These are phyloP conservation scores for Triadica sebifera DNA, from an alignment of 345 rosid species.

Conservation along the genomic window DNA sequence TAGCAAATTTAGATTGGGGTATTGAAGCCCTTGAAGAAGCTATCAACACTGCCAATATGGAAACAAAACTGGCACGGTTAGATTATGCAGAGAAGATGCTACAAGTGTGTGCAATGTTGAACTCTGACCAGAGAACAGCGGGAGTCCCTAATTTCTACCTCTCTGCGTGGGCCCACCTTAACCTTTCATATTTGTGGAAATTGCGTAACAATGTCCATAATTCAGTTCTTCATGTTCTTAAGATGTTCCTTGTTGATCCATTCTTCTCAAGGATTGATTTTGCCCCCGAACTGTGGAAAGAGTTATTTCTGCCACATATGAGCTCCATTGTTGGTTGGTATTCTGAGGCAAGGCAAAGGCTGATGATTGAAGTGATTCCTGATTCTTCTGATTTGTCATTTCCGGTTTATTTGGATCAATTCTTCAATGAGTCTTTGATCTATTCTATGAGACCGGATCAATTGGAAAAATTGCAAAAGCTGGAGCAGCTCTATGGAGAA, in stretches of 20 bases:
- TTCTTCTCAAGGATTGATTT: conserved; percentile 64
- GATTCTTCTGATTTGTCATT: conserved; percentile 56
- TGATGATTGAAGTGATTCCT: conserved; percentile 55
- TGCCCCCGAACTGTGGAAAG: conserved; percentile 65
- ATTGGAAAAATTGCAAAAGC: conserved; percentile 46
- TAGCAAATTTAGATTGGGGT: conserved; percentile 67
- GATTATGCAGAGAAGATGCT: conserved; percentile 69
- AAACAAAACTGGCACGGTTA: conserved; percentile 54
- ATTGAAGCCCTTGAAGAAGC: conserved; percentile 75
- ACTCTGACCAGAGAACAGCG: conserved; percentile 51
- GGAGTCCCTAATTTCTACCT: conserved; percentile 71
- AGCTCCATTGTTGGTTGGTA: conserved; percentile 66
- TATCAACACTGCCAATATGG: conserved; percentile 51
- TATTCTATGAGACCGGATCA: conserved; percentile 58
- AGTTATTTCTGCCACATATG: conserved; percentile 62
- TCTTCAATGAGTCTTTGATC: conserved; percentile 53
- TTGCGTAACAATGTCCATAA: conserved; percentile 35
- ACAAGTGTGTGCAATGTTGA: conserved; percentile 62
- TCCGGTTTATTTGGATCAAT: conserved; percentile 52
- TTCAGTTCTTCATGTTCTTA: conserved; percentile 48
- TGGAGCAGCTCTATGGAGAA: conserved; percentile 56
- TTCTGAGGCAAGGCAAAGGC: conserved; percentile 55
- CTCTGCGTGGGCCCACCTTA: conserved; percentile 69
- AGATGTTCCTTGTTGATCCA: conserved; percentile 65
- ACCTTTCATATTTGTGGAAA: conserved; percentile 58